Evolutionary conservation across 371 early-diverging fungal species (phyloP), one percentile per base, ranked within the genome.

Genomic region (Apophysomyces ossiformis): DNA sequence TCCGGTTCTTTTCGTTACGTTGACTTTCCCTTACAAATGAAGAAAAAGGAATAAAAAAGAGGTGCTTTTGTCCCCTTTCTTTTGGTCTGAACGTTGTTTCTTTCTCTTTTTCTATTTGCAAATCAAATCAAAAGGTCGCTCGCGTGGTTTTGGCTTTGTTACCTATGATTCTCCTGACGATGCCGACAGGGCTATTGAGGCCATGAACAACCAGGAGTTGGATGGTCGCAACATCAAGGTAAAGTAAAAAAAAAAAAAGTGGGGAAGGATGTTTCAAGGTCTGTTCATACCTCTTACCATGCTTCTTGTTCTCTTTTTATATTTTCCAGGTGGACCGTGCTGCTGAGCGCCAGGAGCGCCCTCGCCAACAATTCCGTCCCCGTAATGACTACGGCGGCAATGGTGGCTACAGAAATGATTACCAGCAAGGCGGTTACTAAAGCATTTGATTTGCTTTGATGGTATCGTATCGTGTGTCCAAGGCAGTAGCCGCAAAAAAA

Each of bases 71-170:
- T 50, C 32, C 32, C 32, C 32, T 26, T 26, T 50, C 32, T 50
- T 16, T 50, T 26, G 18, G 21, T n/a, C 54, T 50, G 18, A 50
- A 50, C 21, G 5, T 50, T 50, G 16, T 50, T 50, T 50, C 9
- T 11, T 26, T 21, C 54, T 21, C 54, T 50, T 21, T 47, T 16
- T 47, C 47, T 47, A 7, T 57, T 7, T 11, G 32, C 16, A 57
- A 26, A 26, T 26, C 32, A 26, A 26, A 26, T 2, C 32, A 26
- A 26, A 47, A 50, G 63, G 63, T 56, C 63, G 63, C 15, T 89
- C 91, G 60, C 77, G 85, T 36, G 89, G 86, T 16, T 93, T 94
- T 66, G 94, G 89, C 39, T 92, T 93, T 74, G 91, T 94, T 70
- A 94, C 95, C 86, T 96, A 79, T 70, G 82, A 74, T 41, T 74